Base-by-base conservation (phyloP, 2,329 filamentous ascomycete species). In the Monilinia vaccinii-corymbosi region DNA sequence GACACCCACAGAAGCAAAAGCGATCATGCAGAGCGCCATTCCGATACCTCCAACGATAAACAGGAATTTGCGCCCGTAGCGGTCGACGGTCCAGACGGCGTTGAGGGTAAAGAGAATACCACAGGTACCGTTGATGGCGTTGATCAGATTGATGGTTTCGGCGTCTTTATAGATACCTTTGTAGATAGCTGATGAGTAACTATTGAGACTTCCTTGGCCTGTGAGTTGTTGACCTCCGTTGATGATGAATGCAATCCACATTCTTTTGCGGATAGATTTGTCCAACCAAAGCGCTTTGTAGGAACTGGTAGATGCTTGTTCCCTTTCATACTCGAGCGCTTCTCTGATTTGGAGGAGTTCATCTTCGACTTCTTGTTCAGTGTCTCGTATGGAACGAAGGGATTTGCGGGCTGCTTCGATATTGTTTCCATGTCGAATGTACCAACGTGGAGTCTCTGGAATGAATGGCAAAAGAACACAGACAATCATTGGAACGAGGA, bases 91-190 rank as follows among this genome's bases (percentile, higher is more conserved):
- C 85, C 86, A 89, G 42, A 85, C 81, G 16, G 86, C 86, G 65
- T 88, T 89, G 48, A 89, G 76, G 0, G 86, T 89, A 73, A 89
- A 89, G 25, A 89, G 62, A 63, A 89, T 89, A 60, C 84, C 84
- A 65, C 85, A 86, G 7, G 86, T 89, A 45, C 85, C 86, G 70
- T 89, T 89, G 58, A 89, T 76, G 4, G 86, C 86, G 71, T 89
- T 89, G 77, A 89, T 89, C 36, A 89, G 77, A 63, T 84, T 84
- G 70, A 89, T 88, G 25, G 79, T 83, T 53, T 79, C 75, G 58
- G 73, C 74, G 58, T 73, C 77, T 28, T 75, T 78, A 76, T 86
- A 89, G 28, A 89, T 81, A 70, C 86, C 85, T 74, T 87, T 82
- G 76, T 89, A 89, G 68, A 89, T 86, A 66, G 82, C 81, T n/a